Conservation (phyloP, 345 rosid genomes). For the Lepidium sativum region DNA sequence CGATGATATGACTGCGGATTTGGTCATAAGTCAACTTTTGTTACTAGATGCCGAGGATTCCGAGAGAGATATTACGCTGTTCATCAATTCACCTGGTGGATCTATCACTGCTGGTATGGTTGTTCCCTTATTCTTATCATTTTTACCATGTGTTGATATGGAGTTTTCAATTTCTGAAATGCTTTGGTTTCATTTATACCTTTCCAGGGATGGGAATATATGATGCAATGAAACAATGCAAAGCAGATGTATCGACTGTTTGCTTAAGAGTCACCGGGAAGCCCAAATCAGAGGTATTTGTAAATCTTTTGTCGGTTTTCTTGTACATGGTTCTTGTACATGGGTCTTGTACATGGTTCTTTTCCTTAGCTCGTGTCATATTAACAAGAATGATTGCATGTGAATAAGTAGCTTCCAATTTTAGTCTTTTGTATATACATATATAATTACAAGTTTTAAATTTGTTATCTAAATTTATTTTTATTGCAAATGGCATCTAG, state of each 20-base stretch:
- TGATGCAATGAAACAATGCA: slow-evolving; percentile 92
- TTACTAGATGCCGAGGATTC: slow-evolving; percentile 84
- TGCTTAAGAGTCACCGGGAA: slow-evolving; percentile 75
- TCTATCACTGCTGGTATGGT: slow-evolving; percentile 75
- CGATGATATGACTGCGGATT: slow-evolving; percentile 81
- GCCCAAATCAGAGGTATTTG: slow-evolving; percentile 54
- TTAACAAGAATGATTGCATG: no score
- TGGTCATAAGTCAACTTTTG: slow-evolving; percentile 80
- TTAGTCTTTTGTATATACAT: no score
- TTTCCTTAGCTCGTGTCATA: no score
- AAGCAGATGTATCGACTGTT: slow-evolving; percentile 93
- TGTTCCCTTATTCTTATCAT: background rate
- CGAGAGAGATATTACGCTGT: slow-evolving; percentile 62
- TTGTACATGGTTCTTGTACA: no score
- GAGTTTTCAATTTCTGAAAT: background rate
- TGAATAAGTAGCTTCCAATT: no score
- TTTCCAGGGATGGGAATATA: slow-evolving; percentile 76
- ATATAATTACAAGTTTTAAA: no score
- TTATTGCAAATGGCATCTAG: no score
- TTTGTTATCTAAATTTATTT: no score
- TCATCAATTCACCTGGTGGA: slow-evolving; percentile 94
- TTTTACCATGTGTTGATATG: background rate
- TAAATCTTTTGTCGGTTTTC: background rate
- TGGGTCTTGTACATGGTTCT: no score
- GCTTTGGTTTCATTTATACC: background rate